These are phyloP conservation scores for Mangifera indica DNA, from an alignment of 345 rosid genomes.

Conservation along the genomic window DNA sequence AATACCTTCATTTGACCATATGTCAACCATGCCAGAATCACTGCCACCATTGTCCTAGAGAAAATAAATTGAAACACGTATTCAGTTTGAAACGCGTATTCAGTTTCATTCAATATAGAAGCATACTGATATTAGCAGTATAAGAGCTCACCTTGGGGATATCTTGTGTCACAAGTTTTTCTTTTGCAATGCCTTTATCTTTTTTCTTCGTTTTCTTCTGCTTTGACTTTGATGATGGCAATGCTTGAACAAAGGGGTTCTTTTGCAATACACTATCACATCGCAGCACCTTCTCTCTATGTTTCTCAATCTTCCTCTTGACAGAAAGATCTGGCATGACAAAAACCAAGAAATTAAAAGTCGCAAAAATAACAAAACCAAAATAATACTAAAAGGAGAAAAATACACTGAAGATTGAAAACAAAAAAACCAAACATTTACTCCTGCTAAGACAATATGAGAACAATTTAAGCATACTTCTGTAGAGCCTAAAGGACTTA, in stretches of 20 bases:
- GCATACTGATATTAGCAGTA: neutral
- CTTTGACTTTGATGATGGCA: slow-evolving; percentile 62
- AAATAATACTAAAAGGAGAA: neutral
- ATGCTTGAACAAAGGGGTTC: slow-evolving; percentile 69
- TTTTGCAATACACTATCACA: slow-evolving; percentile 64
- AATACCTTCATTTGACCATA: slow-evolving; percentile 72
- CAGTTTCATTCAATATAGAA: neutral
- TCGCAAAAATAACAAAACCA: neutral
- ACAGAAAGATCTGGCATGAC: slow-evolving; percentile 58
- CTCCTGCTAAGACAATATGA: neutral
- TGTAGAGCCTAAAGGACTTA: neutral
- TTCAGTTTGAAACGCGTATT: neutral
- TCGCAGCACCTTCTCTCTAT: slow-evolving; percentile 62
- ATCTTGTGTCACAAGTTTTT: slow-evolving; percentile 29
- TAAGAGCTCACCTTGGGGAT: slow-evolving; percentile 38
- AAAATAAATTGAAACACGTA: slow-evolving; percentile 1
- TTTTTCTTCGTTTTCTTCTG: slow-evolving; percentile 24
- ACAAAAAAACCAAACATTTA: neutral
- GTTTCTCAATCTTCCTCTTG: slow-evolving; percentile 79
- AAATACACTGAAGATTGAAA: neutral
- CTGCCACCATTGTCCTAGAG: slow-evolving; percentile 36
- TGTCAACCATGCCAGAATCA: slow-evolving; percentile 53
- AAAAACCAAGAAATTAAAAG: neutral
- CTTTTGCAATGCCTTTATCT: slow-evolving; percentile 20
- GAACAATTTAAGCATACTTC: neutral